Conservation (phyloP, 352 stramenopile species). For the Globisporangium sylvaticum region DNA sequence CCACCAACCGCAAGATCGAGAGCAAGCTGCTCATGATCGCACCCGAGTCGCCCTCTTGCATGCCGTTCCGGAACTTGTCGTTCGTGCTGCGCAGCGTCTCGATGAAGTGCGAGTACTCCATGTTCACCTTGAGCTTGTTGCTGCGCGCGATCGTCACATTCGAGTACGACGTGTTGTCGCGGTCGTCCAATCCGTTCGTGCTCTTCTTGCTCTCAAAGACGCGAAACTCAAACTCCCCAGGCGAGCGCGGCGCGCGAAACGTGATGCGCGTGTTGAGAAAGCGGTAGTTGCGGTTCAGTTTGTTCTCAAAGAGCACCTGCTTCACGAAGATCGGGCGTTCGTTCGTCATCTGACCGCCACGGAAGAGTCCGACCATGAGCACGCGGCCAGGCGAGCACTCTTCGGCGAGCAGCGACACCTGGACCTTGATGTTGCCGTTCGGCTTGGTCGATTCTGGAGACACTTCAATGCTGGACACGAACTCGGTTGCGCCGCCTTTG, state of each 20-base stretch:
- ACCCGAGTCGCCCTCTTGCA: conserved; percentile 46
- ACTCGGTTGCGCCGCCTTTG: not conserved
- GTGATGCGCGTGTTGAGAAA: conserved; percentile 77
- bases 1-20: conserved; percentile 58
- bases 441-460: conserved; percentile 60
- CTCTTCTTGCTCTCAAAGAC: conserved; percentile 69
- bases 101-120: conserved; percentile 81
- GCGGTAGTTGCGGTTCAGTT: conserved; percentile 55
- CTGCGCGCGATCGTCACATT: conserved; percentile 66
- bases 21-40: conserved; percentile 60
- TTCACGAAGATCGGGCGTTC: conserved; percentile 85
- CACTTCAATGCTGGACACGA: conserved; percentile 28
- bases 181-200: conserved; percentile 20
- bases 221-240: conserved; percentile 81
- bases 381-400: conserved; percentile 56
- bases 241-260: conserved; percentile 71
- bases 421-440: conserved; percentile 78
- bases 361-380: conserved; percentile 76
- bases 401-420: conserved; percentile 54
- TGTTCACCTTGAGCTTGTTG: conserved; percentile 66
- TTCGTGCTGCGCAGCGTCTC: conserved; percentile 57
- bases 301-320: conserved; percentile 79
- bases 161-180: conserved; percentile 37
- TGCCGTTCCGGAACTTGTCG: conserved; percentile 62
- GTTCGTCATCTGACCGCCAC: conserved; percentile 63